These are phyloP conservation scores for Diaporthe vaccinii DNA, from an alignment of 2,329 filamentous ascomycete species.

Conservation along the genomic window DNA sequence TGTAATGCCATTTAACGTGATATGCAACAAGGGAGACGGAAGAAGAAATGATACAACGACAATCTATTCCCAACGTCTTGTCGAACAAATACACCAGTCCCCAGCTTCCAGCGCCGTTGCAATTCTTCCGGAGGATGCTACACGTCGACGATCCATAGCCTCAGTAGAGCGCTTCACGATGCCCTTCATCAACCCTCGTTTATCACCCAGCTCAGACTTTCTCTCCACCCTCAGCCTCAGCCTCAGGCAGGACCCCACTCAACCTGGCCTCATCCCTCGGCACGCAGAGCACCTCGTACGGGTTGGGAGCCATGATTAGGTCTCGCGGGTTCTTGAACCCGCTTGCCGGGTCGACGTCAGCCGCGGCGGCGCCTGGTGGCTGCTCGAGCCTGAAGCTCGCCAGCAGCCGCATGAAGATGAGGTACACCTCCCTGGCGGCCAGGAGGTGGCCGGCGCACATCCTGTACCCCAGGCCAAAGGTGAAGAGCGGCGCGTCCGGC, in stretches of 20 bases:
- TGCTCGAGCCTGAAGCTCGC: conserved; percentile 61
- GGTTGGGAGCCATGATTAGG: conserved; percentile 32
- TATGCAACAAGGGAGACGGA: not conserved
- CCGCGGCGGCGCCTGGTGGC: not conserved
- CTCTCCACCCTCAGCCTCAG: not conserved
- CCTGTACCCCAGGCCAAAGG: conserved; percentile 65
- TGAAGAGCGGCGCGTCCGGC: conserved; percentile 62
- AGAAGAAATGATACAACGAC: not conserved
- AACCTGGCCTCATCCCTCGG: conserved; percentile 37
- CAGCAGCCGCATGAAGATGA: conserved; percentile 64
- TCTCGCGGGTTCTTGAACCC: conserved; percentile 38
- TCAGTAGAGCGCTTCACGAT: not conserved
- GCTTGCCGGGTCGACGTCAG: conserved; percentile 33
- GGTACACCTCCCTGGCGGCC: conserved; percentile 67
- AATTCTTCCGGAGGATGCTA: not conserved
- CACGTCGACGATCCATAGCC: not conserved
- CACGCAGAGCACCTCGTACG: conserved; percentile 38
- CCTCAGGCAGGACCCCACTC: not conserved
- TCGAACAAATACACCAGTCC: not conserved
- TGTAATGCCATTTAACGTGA: not conserved
- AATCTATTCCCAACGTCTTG: not conserved
- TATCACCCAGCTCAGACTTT: not conserved
- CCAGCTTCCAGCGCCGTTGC: not conserved
- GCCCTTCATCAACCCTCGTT: not conserved
- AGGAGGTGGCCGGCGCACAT: conserved; percentile 69